Evolutionary conservation across 192 early-diverging fungal genomes (phyloP).

Genomic region (Anaeromyces robustus): DNA sequence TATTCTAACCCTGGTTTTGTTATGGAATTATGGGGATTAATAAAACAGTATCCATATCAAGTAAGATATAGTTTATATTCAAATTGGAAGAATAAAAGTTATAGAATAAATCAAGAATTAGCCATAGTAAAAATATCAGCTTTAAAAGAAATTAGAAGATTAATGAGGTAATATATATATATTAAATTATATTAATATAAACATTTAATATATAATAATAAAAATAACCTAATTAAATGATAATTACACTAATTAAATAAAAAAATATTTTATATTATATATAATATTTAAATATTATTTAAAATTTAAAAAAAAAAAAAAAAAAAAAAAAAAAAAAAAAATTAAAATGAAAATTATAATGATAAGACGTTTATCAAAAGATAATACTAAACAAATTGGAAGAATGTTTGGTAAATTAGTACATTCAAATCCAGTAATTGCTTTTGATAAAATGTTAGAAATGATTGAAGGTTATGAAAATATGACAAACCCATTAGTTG

Average conservation of each 20-base stretch:
- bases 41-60: slow-evolving; percentile 38
- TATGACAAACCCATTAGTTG: slow-evolving; percentile 52
- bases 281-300: too few species aligned
- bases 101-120: slow-evolving; percentile 34
- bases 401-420: slow-evolving; percentile 53
- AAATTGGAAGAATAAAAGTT: slow-evolving; percentile 54
- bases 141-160: slow-evolving; percentile 32
- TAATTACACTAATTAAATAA: too few species aligned
- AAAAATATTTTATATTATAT: too few species aligned
- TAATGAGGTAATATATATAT: slow-evolving; percentile 38
- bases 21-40: slow-evolving; percentile 44
- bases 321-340: not conserved
- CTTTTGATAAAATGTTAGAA: slow-evolving; percentile 49
- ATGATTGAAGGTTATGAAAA: slow-evolving; percentile 61
- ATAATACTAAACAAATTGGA: slow-evolving; percentile 55
- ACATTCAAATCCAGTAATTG: slow-evolving; percentile 58
- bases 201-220: too few species aligned
- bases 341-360: too few species aligned
- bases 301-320: too few species aligned
- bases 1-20: slow-evolving; percentile 47
- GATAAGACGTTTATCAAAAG: slow-evolving; percentile 53
- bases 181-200: slow-evolving; percentile 1
- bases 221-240: too few species aligned
- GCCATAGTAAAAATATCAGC: slow-evolving; percentile 20
- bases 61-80: slow-evolving; percentile 56